Conservation (phyloP, 1,284 basidiomycete species). For the Cutaneotrichosporon sp. region DNA sequence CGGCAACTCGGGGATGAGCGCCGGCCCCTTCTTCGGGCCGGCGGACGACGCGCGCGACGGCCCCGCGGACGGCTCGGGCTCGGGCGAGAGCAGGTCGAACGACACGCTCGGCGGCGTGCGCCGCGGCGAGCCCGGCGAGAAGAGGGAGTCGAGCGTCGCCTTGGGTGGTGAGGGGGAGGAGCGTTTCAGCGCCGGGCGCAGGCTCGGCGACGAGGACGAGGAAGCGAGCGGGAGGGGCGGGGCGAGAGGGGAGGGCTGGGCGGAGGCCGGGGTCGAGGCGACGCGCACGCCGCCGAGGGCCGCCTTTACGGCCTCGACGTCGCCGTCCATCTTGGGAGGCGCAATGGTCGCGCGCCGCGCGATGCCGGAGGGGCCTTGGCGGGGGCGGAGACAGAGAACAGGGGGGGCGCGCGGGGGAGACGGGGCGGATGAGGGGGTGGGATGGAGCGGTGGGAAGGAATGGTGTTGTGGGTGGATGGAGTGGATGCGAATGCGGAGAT, state of each 20-base stretch:
- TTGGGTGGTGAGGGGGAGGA: background rate
- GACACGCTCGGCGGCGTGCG: constrained; percentile 8
- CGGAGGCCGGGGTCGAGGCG: background rate
- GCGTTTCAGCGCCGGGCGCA: too few species aligned
- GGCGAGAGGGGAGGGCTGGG: too few species aligned
- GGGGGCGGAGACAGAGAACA: background rate
- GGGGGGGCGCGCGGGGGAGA: too few species aligned
- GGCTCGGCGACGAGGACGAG: background rate
- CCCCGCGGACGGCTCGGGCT: constrained; percentile 1
- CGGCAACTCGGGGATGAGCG: constrained; percentile 74
- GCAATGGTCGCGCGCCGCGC: background rate
- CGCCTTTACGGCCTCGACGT: background rate
- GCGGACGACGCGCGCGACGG: constrained; percentile 1
- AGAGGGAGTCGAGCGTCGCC: constrained; percentile 3
- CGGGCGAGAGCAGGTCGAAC: constrained; percentile 1
- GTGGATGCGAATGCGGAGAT: background rate
- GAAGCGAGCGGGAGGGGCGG: background rate
- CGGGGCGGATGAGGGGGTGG: background rate
- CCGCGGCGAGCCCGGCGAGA: constrained; percentile 7
- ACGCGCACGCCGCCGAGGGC: background rate
- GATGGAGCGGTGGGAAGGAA: background rate
- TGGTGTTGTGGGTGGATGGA: too few species aligned
- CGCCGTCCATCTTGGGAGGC: too few species aligned
- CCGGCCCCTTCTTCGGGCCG: background rate
- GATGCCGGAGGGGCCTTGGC: background rate